Percentiles rank a stretch among this genome's conserved stretches.
Evolutionary conservation across 1,284 basidiomycete genomes (phyloP).

Genomic region (Cystobasidium slooffiae): DNA sequence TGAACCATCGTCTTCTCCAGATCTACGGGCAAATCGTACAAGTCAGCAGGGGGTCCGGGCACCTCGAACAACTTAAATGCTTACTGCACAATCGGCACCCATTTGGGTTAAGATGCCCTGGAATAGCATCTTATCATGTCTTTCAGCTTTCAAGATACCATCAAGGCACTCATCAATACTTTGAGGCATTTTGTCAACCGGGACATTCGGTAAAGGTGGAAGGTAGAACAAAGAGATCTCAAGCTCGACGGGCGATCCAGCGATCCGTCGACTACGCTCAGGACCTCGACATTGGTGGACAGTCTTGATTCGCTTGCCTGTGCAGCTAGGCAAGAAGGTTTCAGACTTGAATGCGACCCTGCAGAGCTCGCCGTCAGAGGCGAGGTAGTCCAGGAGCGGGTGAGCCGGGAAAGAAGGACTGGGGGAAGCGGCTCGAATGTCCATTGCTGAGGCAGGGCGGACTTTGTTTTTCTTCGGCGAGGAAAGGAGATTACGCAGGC

Average conservation of each 20-base stretch:
- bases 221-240: conserved; percentile 40
- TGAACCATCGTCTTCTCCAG: conserved; percentile 29
- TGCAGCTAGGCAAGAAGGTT: conserved; percentile 21
- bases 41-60: neutral
- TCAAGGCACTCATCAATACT: conserved; percentile 40
- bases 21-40: neutral
- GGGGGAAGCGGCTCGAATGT: conserved; percentile 29
- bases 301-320: conserved; percentile 27
- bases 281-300: conserved; percentile 10
- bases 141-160: conserved; percentile 29
- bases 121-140: conserved; percentile 37
- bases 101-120: conserved; percentile 38
- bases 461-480: conserved; percentile 32
- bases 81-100: conserved; percentile 40
- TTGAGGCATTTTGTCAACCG: conserved; percentile 35
- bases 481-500: conserved; percentile 37
- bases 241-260: conserved; percentile 6
- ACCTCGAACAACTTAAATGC: neutral
- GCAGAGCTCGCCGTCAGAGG: conserved; percentile 28
- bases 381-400: conserved; percentile 38
- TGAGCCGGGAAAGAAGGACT: conserved; percentile 23
- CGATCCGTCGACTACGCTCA: conserved; percentile 3
- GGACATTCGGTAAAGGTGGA: conserved; percentile 36
- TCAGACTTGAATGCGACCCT: conserved; percentile 20
- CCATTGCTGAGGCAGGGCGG: conserved; percentile 35